These are phyloP conservation scores for Hypholoma fasciculare DNA, from an alignment of 768 basidiomycete species.

Conservation along the genomic window DNA sequence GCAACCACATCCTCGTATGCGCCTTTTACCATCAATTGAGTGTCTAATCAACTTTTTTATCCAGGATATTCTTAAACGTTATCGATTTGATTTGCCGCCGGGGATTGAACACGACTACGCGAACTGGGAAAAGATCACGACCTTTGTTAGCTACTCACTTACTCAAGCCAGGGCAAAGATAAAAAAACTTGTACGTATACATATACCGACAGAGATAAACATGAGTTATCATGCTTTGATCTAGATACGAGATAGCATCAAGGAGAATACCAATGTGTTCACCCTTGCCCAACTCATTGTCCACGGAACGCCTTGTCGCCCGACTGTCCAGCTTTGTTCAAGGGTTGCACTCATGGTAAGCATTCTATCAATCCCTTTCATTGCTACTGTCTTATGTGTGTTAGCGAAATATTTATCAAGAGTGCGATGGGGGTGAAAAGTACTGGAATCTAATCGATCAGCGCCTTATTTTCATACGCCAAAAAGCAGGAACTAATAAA, in stretches of 20 bases:
- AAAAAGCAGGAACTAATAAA: not conserved
- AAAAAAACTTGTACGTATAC: constrained; percentile 1
- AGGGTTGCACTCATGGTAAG: not conserved
- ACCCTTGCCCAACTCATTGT: not conserved
- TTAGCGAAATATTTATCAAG: not conserved
- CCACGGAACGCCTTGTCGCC: not conserved
- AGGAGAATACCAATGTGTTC: not conserved
- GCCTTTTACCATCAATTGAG: too few species aligned
- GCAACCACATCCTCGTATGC: too few species aligned
- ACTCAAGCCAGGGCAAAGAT: not conserved
- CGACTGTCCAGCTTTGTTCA: not conserved
- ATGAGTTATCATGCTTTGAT: not conserved
- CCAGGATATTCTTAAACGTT: not conserved
- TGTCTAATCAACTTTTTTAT: too few species aligned
- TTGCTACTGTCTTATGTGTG: not conserved
- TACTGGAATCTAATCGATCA: not conserved
- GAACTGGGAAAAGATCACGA: constrained; percentile 4
- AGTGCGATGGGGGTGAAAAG: not conserved
- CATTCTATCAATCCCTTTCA: not conserved
- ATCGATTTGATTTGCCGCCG: not conserved
- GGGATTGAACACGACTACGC: not conserved
- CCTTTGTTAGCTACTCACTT: not conserved
- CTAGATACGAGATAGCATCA: not conserved
- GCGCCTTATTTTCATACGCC: not conserved
- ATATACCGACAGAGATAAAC: not conserved